Percentiles rank a stretch among this genome's conserved stretches.
Conservation (phyloP, 805 yeast genomes). For the Candida piceae region DNA sequence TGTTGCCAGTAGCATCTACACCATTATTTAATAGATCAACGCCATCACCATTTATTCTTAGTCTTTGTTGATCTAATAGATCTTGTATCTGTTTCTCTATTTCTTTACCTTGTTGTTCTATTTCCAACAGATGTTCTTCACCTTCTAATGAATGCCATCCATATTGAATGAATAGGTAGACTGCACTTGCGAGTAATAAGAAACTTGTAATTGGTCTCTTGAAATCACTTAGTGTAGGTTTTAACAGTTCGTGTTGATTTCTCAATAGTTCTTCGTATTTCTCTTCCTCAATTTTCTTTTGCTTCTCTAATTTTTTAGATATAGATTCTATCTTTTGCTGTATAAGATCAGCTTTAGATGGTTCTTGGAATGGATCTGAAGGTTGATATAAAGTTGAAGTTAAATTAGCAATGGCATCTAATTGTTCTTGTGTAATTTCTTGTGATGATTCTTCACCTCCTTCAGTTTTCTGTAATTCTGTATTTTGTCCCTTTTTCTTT, state of each 20-base stretch:
- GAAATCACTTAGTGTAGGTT: slow-evolving; percentile 29
- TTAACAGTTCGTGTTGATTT: slow-evolving; percentile 16
- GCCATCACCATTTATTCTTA: background rate
- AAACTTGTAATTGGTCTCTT: slow-evolving; percentile 29
- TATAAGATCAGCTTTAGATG: slow-evolving; percentile 27
- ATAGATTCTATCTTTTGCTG: slow-evolving; percentile 24
- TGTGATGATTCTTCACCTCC: background rate
- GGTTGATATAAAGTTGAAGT: slow-evolving; percentile 25
- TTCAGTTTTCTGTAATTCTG: background rate
- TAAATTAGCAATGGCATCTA: slow-evolving; percentile 14
- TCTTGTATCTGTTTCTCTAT: slow-evolving; percentile 25
- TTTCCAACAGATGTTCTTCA: slow-evolving; percentile 22
- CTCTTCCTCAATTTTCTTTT: slow-evolving; percentile 18
- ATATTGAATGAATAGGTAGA: slow-evolving; percentile 29
- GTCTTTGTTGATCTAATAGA: slow-evolving; percentile 22
- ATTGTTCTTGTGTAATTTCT: slow-evolving; percentile 8
- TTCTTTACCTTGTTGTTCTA: slow-evolving; percentile 19
- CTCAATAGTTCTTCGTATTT: slow-evolving; percentile 13
- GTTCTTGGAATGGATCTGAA: slow-evolving; percentile 23
- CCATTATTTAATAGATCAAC: background rate
- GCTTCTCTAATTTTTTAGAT: slow-evolving; percentile 18
- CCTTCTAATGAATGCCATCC: slow-evolving; percentile 29
- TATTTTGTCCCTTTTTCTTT: background rate
- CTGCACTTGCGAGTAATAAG: slow-evolving; percentile 28
- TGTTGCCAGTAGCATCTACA: background rate